These are phyloP conservation scores for Saccharomycopsis synnaedendra DNA, from an alignment of 805 yeast genomes.

Conservation along the genomic window DNA sequence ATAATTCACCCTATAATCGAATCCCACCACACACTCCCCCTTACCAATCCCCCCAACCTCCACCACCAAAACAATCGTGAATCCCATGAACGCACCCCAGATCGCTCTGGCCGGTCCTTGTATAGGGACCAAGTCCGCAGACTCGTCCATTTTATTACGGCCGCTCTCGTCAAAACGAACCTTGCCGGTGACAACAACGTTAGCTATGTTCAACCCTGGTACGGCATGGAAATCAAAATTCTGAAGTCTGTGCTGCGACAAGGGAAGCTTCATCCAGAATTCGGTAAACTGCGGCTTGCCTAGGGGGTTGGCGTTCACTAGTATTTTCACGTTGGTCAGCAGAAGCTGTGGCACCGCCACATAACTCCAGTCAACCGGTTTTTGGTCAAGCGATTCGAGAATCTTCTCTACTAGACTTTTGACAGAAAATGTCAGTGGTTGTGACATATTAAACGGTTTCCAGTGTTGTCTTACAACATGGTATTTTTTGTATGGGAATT, in stretches of 20 bases:
- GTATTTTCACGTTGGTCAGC: constrained; percentile 21
- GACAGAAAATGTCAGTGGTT: no score
- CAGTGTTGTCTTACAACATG: no score
- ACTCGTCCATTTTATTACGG: constrained; percentile 50
- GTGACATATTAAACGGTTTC: no score
- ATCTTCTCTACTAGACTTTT: no score
- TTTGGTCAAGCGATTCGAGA: no score
- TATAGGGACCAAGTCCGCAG: constrained; percentile 17
- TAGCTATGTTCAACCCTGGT: constrained; percentile 20
- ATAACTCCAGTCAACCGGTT: no score
- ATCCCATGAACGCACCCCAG: constrained; percentile 69
- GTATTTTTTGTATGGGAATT: no score
- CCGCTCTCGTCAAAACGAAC: constrained; percentile 74
- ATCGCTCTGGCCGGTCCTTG: constrained; percentile 28
- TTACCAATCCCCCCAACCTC: constrained; percentile 28
- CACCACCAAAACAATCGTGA: constrained; percentile 43
- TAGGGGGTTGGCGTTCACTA: constrained; percentile 32
- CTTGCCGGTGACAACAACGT: constrained; percentile 32
- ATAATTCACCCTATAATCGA: constrained; percentile 57
- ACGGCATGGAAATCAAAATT: constrained; percentile 33
- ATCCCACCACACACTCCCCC: constrained; percentile 40
- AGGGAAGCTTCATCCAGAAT: constrained; percentile 31
- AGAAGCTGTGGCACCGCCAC: constrained; percentile 1
- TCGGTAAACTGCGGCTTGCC: constrained; percentile 30
- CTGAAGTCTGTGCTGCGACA: constrained; percentile 29